Evolutionary conservation across 2,329 filamentous ascomycete species (phyloP), one percentile per base, ranked within the genome.

Genomic region (Ascochyta viciae-villosae): DNA sequence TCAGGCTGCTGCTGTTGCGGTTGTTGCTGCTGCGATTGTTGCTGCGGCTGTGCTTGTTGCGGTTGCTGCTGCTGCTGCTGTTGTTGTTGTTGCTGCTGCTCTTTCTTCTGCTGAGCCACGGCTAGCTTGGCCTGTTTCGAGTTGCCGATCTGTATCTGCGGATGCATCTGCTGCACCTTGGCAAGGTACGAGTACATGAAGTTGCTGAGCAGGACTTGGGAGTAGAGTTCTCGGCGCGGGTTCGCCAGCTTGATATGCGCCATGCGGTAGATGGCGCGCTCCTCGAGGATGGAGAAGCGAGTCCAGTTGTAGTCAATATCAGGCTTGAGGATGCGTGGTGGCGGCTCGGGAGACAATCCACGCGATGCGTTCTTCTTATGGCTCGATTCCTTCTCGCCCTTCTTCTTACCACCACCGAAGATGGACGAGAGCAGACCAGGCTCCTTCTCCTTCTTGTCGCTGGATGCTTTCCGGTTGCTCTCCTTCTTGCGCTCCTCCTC

Each of bases 171-270:
- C 78, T 99, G 95, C 41, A 99, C 95, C 76, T 98, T 99, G 60
- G 95, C 95, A 62, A 99, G 85, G 75, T 99, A 99, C 54, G 92
- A 95, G 79, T 99, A 99, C 95, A 99, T 99, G 77, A 99, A 99
- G 76, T 99, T 99, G 78, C 93, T 97, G 64, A 99, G 85, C 56
- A 99, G 82, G 22, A 99, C 95, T 76, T 99, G 95, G 57, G 94
- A 97, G 72, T 96, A 89, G 47, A 99, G 80, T 37, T 94, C 90
- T 52, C 95, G 89, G 40, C 94, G 88, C 34, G 95, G 95, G 72
- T 99, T 98, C n/a, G 95, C 95, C 58, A 99, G 86, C 77, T 99
- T 99, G 78, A 98, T 96, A 74, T 99, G 95, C 16, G 95, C 95
- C 91, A 99, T 96, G 58, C 95, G 87, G 77, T 99, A 99, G 57